A percentile compares a stretch with the other conserved stretches of the same genome.
Conservation (phyloP, 768 basidiomycete species). For the Amanita rimosa region DNA sequence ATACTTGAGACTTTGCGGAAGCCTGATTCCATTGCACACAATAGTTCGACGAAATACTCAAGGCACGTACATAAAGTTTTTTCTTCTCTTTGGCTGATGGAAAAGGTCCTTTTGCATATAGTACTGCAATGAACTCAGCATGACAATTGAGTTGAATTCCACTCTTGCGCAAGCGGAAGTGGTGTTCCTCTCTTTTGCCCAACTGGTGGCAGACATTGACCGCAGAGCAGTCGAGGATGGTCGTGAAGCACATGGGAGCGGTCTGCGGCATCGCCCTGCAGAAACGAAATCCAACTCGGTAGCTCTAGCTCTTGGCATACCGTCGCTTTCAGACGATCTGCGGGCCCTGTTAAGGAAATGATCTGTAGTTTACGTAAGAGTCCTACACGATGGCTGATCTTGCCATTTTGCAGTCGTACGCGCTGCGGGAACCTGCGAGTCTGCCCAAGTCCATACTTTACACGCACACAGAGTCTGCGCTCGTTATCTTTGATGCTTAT, state of each 20-base stretch:
- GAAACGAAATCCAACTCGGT: neutral
- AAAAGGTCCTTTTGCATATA: slow-evolving; percentile 16
- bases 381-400: slow-evolving; percentile 28
- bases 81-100: neutral
- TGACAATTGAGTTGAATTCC: slow-evolving; percentile 94
- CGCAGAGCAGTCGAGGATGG: slow-evolving; percentile 55
- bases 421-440: slow-evolving; percentile 33
- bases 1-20: neutral
- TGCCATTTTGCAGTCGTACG: slow-evolving; percentile 53
- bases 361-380: slow-evolving; percentile 11
- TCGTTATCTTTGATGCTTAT: slow-evolving; percentile 66
- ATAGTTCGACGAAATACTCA: slow-evolving; percentile 75
- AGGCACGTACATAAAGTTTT: slow-evolving; percentile 26
- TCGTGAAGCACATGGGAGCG: slow-evolving; percentile 23
- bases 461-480: slow-evolving; percentile 35
- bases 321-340: slow-evolving; percentile 43
- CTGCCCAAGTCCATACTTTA: slow-evolving; percentile 56
- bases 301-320: neutral
- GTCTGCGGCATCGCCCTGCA: slow-evolving; percentile 13
- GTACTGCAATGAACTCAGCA: slow-evolving; percentile 92
- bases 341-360: slow-evolving; percentile 45
- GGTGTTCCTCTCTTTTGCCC: slow-evolving; percentile 84
- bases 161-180: slow-evolving; percentile 97
- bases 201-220: slow-evolving; percentile 84
- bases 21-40: neutral